Base-by-base conservation (phyloP, 129 eudicot genomes). In the Smallanthus sonchifolius region DNA sequence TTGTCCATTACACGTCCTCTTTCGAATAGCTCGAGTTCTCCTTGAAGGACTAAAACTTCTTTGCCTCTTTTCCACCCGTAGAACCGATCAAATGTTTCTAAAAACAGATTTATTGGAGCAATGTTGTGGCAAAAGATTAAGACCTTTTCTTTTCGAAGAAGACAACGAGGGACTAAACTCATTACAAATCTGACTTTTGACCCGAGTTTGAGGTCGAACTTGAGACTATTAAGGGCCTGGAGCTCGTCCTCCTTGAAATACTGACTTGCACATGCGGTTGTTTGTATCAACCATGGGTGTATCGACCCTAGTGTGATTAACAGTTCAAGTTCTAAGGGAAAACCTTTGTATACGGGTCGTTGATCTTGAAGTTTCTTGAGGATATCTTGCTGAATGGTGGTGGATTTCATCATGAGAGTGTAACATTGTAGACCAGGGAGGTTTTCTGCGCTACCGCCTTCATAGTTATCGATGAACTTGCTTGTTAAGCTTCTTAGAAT, bases 61-160 rank as follows among this genome's bases (percentile, higher is more conserved):
- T 78, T 84, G 0, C 99, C 97, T 69, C 87, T 87, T 45, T 79
- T 74, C 99, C 99, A 95, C 51, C 94, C 89, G 44, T 86, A 91
- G 54, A 88, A 83, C 57, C 83, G 81, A 68, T 87, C 88, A 20
- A 95, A 95, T 67, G 91, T 84, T 60, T 84, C 90, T 32, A 91
- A 42, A 37, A 95, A 88, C n/a, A 95, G 92, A 52, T 87, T 95
- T 28, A 95, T 95, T 1, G 99, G 99, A 52, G 99, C 97, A 35
- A 95, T 95, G 77, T 95, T 95, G 81, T 95, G 99, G 86, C 99
- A 95, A 82, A 95, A 95, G 71, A 95, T 91, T 6, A 95, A 65
- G 42, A 95, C 88, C 65, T 95, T 95, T 82, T 95, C 99, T 70
- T 82, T 87, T 20, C 97, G 79, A 2, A 91, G 84, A 34, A 91